Base-by-base conservation (phyloP, 495 filamentous ascomycete species). In the Pseudevernia furfuracea region DNA sequence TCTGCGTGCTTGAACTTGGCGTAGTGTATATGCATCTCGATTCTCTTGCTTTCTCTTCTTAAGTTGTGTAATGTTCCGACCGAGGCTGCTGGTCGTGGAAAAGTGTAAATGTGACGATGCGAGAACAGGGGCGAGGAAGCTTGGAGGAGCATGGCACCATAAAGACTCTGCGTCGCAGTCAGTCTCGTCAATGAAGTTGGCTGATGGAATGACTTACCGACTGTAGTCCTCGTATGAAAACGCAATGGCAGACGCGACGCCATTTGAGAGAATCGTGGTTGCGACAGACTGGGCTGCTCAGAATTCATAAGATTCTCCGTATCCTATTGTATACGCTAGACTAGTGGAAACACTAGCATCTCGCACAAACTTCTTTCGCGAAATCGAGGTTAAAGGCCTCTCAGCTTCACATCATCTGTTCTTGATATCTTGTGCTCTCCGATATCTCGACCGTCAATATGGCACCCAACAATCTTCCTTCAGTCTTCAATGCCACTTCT, bases 391-490 rank as follows among this genome's bases (percentile, higher is more conserved):
- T 41, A 17, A 30, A 25, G 6, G 30, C 9, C 30, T n/a, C 19
- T 14, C 48, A 60, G 11, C 48, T 55, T 28, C 43, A 30, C 36
- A 19, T 17, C 52, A 10, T 4, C 38, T 63, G 38, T 30, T 10
- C 21, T 49, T 34, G 5, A 82, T 81, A 77, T 71, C 72, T 76
- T 71, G 74, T 77, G 74, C 73, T 72, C 19, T 72, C 70, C 69
- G 61, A 72, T 70, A 79, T 78, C 79, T 82, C 80, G 70, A 79
- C 81, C 79, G 77, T 83, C 83, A 91, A 84, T 77, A 97, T 97
- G 93, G 90, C 93, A 75, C 90, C 92, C 74, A 81, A 87, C 66
- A 92, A 96, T 79, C 88, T 95, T 67, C 92, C 92, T 73, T 82
- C 90, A 58, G 85, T 87, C 69, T 96, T 97, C 89, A 89, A 89